Base-by-base conservation (phyloP, 352 stramenopile species). In the Thalassiosira mediterranea region DNA sequence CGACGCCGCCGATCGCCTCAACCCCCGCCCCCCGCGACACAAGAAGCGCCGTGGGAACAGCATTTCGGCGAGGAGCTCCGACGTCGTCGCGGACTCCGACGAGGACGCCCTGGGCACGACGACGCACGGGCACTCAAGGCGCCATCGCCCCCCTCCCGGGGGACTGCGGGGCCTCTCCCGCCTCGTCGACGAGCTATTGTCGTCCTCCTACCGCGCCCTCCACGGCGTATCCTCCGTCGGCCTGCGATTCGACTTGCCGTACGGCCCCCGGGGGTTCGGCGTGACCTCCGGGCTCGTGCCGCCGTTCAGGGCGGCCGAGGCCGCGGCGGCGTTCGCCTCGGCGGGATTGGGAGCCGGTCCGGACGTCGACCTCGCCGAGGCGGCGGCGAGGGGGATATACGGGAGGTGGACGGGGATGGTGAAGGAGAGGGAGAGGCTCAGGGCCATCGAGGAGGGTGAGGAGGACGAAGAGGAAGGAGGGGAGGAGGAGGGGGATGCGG, bases 121-220 rank as follows among this genome's bases (percentile, higher is more conserved):
- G 46, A 21, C 19, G 31, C 44, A 19, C 37, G n/a, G 3, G 23
- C 17, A 68, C 10, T 23, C 25, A 40, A 21, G 51, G 4, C 19
- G 48, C 37, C 10, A 63, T 44, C 46, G 47, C 23, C 17, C 10
- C 10, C 54, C 42, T 0, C 42, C 65, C 47, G 38, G 59, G 52
- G 38, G 66, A 69, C 29, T 75, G 25, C 61, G 75, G 28, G 52
- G 47, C 53, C 5, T 74, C 31, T 73, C 72, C 13, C 79, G 79
- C 51, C 57, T 82, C 0, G 61, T 84, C 11, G 80, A 91, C 42
- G 82, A 91, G 77, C 51, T 93, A 7, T 21, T 93, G n/a, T 74
- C 72, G 8, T 76, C 84, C 48, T 71, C 80, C 0, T 90, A 90
- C 53, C 58, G 81, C 46, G 42, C 56, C 7, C 28, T 79, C 19